Evolutionary conservation across 805 yeast species (phyloP).

Genomic region (Cyberlindnera bimundalis): DNA sequence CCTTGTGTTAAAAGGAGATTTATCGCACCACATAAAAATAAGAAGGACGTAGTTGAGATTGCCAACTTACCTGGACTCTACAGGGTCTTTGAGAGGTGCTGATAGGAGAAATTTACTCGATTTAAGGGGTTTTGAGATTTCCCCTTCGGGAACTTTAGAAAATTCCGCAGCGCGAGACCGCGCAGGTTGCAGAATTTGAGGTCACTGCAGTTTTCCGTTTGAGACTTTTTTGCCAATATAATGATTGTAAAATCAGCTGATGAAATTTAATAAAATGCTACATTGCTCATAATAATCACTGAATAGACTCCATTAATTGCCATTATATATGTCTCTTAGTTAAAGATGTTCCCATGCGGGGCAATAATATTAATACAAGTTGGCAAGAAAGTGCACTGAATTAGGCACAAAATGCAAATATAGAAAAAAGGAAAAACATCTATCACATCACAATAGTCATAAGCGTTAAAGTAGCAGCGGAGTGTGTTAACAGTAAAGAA

Average conservation of each 20-base stretch:
- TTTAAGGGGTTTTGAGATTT: no score
- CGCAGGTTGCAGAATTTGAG: no score
- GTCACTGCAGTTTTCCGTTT: no score
- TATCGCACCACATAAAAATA: constrained; percentile 55
- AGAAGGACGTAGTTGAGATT: constrained; percentile 65
- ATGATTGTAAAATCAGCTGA: no score
- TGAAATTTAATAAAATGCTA: no score
- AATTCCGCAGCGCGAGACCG: no score
- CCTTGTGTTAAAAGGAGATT: constrained; percentile 62
- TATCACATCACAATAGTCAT: neutral
- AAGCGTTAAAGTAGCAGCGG: neutral
- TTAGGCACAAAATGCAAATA: neutral
- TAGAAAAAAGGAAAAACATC: neutral
- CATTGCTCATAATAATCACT: neutral
- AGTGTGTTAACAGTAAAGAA: neutral
- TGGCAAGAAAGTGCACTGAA: no score
- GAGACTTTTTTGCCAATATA: no score
- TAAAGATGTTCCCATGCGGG: neutral
- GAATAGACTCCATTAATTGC: neutral
- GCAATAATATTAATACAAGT: neutral
- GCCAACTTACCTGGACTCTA: constrained; percentile 92
- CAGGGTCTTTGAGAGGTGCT: constrained; percentile 90
- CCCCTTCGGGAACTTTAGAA: no score
- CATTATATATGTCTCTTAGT: neutral
- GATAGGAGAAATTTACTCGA: constrained; percentile 2